Evolutionary conservation across 2,329 filamentous ascomycete species (phyloP), one percentile per base, ranked within the genome.

Genomic region (Colletotrichum orchidophilum): DNA sequence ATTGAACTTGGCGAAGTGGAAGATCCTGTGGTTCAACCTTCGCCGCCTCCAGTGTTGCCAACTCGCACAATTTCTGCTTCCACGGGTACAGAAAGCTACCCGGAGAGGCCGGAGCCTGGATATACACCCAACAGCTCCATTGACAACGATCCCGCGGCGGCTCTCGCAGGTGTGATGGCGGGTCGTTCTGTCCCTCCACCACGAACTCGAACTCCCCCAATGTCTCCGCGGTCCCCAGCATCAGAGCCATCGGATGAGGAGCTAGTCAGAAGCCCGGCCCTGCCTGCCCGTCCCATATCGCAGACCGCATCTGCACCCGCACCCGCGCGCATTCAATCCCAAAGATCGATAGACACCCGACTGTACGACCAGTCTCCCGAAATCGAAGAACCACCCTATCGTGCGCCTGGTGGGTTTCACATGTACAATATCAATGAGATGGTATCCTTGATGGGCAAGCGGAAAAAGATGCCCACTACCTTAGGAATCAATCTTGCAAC

Each of bases 391-490:
- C 73, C 72, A 13, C 46, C 75, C 50, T 66, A 74, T 42, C 71
- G 72, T 24, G 55, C 73, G 8, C 93, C 94, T 5, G 93, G 94
- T 21, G 94, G 94, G 2, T 98, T 95, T 78, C 95, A 97, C 78
- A 87, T 98, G 81, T 98, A 98, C 83, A 98, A 97, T 77, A 95
- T 98, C 77, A 97, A 95, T 79, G 96, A 98, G 82, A 97, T 97
- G 93, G 90, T 97, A 5, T 96, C 95, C n/a, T 91, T 96, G 54
- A 95, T 97, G 90, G 96, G 96, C 67, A 97, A 97, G 85, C 93
- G 94, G 77, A 97, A 97, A 86, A 98, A 98, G 84, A 96, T 98
- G 94, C 95, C 96, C 1, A 97, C 95, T n/a, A 97, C 94, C 0
- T 82, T 98, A 46, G 96, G 96, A n/a, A 92, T 98, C 78, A 98